Evolutionary conservation across 1,284 basidiomycete species (phyloP).

Genomic region (Ceratobasidium sp.): DNA sequence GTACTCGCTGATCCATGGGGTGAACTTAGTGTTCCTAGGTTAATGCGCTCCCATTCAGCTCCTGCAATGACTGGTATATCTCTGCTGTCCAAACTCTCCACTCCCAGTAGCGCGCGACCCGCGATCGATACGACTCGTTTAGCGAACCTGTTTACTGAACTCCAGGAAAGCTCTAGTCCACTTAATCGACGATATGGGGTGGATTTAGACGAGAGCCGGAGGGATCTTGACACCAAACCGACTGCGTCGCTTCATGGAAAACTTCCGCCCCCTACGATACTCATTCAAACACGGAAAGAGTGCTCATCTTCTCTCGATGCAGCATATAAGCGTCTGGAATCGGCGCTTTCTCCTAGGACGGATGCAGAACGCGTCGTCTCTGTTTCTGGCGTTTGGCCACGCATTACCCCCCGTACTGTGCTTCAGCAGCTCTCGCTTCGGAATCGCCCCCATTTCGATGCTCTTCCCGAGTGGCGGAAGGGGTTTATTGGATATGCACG

Average conservation of each 20-base stretch:
- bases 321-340: background rate
- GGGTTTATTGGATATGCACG: conserved; percentile 21
- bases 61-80: background rate
- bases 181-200: background rate
- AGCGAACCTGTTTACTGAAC: background rate
- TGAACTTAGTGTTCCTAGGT: background rate
- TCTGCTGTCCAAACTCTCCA: background rate
- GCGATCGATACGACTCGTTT: background rate
- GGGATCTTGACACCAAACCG: background rate
- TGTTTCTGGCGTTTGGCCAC: conserved; percentile 32
- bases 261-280: background rate
- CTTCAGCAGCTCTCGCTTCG: conserved; percentile 6
- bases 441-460: background rate
- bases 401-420: conserved; percentile 9
- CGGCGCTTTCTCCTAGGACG: background rate
- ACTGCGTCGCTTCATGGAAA: background rate
- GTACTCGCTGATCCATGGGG: background rate
- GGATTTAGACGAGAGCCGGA: conserved; percentile 4
- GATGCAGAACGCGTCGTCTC: background rate
- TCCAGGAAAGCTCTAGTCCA: background rate
- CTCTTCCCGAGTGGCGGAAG: background rate
- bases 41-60: background rate
- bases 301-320: background rate
- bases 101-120: background rate
- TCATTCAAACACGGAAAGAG: background rate